Evolutionary conservation across 2,329 filamentous ascomycete species (phyloP).

Genomic region (Alternaria tenuissima): DNA sequence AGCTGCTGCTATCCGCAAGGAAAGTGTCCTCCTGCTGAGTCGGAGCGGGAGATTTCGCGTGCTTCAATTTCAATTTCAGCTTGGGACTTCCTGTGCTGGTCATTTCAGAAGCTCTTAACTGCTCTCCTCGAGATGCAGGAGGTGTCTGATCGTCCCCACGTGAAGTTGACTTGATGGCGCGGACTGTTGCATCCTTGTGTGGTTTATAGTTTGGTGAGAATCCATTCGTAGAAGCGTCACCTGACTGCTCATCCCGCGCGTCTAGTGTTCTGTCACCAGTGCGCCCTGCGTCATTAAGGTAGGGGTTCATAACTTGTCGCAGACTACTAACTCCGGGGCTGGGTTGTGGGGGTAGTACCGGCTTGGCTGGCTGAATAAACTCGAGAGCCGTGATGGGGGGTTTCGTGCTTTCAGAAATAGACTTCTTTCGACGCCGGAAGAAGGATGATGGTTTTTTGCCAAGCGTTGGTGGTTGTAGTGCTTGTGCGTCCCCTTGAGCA

Average conservation of each 20-base stretch:
- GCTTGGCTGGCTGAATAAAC: conserved; percentile 43
- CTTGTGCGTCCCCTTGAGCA: conserved; percentile 33
- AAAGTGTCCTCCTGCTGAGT: conserved; percentile 57
- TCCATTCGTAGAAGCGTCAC: conserved; percentile 58
- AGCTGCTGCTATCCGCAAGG: conserved; percentile 62
- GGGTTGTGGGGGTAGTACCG: conserved; percentile 41
- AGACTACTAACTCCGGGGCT: conserved; percentile 76
- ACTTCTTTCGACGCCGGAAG: conserved; percentile 93
- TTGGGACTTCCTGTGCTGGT: conserved; percentile 44
- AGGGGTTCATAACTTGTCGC: conserved; percentile 86
- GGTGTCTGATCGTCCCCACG: conserved; percentile 34
- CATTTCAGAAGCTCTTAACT: conserved; percentile 33
- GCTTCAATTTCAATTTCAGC: conserved; percentile 53
- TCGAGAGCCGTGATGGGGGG: conserved; percentile 65
- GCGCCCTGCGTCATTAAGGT: conserved; percentile 59
- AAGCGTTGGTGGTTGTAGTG: conserved; percentile 54
- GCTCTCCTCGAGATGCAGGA: conserved; percentile 37
- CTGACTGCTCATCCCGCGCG: conserved; percentile 37
- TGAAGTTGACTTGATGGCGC: conserved; percentile 65
- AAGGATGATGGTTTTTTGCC: conserved; percentile 95
- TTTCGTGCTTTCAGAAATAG: conserved; percentile 71
- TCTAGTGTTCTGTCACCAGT: conserved; percentile 37
- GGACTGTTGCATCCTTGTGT: conserved; percentile 74
- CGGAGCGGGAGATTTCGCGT: conserved; percentile 30
- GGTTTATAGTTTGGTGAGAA: conserved; percentile 81